Base-by-base conservation (phyloP, 768 basidiomycete genomes). In the Mycena vulgaris region DNA sequence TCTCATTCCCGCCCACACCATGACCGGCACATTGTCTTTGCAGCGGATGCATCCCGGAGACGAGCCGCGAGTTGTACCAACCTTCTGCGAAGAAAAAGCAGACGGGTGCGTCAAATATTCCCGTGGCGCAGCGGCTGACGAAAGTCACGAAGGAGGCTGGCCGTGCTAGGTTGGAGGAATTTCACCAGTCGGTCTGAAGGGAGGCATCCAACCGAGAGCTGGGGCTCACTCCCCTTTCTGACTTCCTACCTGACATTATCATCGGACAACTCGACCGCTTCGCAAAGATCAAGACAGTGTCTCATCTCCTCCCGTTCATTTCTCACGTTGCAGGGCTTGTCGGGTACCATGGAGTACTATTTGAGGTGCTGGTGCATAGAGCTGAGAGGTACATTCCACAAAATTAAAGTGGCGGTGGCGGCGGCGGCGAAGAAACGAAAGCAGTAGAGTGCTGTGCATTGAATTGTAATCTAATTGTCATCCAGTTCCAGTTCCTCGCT, bases 111-210 rank as follows among this genome's bases (percentile, higher is more conserved):
- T 47, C 55, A 2, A 33, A 66, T 30, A 66, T 66, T 21, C 64
- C 64, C 0, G 14, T 1, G 11, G 9, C 3, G 0, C 35, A 67
- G 39, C 25, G 66, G 28, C 23, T 60, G 2, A 67, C 58, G 3
- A 67, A 67, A 30, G 6, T 33, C 30, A 60, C 53, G 66, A 59
- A 67, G 40, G 27, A 5, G 7, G 58, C 31, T 6, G 58, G 57
- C 0, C 11, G 8, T 0, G 3, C 39, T 16, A 35, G 49, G 1
- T 28, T 67, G 3, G 48, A 60, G n/a, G 57, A 59, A 9, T 60
- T 67, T 30, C 66, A 39, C 0, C 4, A 42, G 3, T 30, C 35
- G 0, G 17, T 66, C 13, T 66, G 56, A 56, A 16, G 27, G 27
- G 30, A 49, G 28, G 47, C 33, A 8, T 49, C 56, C 5, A 56